A percentile compares a stretch with the other conserved stretches of the same genome.
Conservation (phyloP, 1,284 basidiomycete species). For the Tranzscheliella williamsii region DNA sequence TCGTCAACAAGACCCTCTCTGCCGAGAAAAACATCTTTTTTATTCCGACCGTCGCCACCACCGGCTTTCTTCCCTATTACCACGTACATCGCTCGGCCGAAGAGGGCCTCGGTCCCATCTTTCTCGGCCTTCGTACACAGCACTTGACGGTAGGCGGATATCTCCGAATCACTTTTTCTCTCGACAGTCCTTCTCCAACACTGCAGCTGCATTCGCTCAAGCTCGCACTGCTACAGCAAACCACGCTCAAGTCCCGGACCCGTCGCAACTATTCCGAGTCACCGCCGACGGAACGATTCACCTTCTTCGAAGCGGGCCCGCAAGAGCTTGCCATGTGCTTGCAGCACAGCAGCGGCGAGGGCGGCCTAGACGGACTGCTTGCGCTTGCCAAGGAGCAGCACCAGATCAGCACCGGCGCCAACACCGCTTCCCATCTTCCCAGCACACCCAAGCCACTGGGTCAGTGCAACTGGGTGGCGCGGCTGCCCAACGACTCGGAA, state of each 20-base stretch:
- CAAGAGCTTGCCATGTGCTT: constrained; percentile 24
- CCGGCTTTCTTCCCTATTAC: constrained; percentile 32
- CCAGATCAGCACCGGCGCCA: not conserved
- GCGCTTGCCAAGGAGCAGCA: constrained; percentile 23
- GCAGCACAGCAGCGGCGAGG: not conserved
- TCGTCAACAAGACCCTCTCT: constrained; percentile 30
- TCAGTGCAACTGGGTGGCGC: constrained; percentile 39
- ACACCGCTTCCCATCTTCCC: not conserved
- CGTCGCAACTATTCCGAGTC: constrained; percentile 25
- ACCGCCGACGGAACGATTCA: constrained; percentile 30
- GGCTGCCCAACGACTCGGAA: constrained; percentile 31
- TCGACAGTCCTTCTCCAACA: constrained; percentile 25
- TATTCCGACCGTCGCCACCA: constrained; percentile 18
- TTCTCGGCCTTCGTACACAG: constrained; percentile 29
- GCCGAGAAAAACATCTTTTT: constrained; percentile 42
- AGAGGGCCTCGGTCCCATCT: constrained; percentile 33
- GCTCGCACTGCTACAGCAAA: constrained; percentile 31
- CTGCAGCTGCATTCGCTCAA: constrained; percentile 32
- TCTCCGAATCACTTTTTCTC: constrained; percentile 30
- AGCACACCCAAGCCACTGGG: constrained; percentile 1
- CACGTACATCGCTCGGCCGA: constrained; percentile 32
- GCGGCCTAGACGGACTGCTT: constrained; percentile 12
- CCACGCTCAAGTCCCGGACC: constrained; percentile 34
- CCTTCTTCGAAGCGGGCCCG: constrained; percentile 27
- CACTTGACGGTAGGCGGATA: constrained; percentile 45